Conservation (phyloP, 768 basidiomycete species). For the Termitomyces sp. region DNA sequence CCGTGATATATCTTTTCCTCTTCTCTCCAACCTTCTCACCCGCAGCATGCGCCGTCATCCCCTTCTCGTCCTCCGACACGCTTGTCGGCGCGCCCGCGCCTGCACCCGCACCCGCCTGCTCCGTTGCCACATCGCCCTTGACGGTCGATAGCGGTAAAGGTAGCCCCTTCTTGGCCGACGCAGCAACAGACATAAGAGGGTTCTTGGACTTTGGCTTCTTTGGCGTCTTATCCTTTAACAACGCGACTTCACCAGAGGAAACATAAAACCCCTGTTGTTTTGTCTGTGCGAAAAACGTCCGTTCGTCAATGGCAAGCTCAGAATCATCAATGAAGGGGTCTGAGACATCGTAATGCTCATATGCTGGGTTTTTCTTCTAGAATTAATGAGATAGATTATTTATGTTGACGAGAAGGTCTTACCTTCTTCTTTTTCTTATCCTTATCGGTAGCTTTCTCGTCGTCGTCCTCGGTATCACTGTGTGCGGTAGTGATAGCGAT, state of each 20-base stretch:
- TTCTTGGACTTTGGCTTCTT: constrained; percentile 75
- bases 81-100: neutral
- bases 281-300: constrained; percentile 87
- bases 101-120: neutral
- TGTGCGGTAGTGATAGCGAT: constrained; percentile 31
- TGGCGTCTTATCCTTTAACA: constrained; percentile 76
- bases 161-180: constrained; percentile 4
- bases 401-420: neutral
- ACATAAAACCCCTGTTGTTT: constrained; percentile 95
- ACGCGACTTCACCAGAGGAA: constrained; percentile 80
- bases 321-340: constrained; percentile 99
- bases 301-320: constrained; percentile 85
- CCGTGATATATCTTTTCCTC: constrained; percentile 49
- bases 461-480: constrained; percentile 49
- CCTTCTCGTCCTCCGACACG: constrained; percentile 9
- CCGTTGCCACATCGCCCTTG: neutral
- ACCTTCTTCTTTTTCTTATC: constrained; percentile 32
- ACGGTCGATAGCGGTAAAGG: neutral
- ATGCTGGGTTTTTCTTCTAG: constrained; percentile 46
- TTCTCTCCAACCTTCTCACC: constrained; percentile 34
- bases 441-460: constrained; percentile 27
- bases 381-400: constrained; percentile 1
- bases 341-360: constrained; percentile 84
- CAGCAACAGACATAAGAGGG: constrained; percentile 14
- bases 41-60: neutral